Percentiles rank a stretch among this genome's conserved stretches.
Conservation (phyloP, 169 alveolate genomes). For the Hepatocystis sp. region DNA sequence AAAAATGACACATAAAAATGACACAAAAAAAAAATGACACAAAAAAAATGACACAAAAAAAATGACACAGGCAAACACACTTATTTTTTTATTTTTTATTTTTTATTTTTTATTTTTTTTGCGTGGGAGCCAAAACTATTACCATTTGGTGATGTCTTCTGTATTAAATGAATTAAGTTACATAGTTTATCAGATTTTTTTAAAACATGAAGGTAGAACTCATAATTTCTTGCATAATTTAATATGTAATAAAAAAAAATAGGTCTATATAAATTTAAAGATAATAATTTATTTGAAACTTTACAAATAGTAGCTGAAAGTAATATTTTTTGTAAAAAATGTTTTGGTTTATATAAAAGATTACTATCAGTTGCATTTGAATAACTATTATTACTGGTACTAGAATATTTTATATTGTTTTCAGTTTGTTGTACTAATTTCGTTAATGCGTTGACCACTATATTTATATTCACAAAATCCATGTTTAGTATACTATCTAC, state of each 20-base stretch:
- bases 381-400: too few species aligned
- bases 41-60: too few species aligned
- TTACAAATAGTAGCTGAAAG: conserved; percentile 65
- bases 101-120: neutral
- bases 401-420: too few species aligned
- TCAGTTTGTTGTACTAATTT: conserved; percentile 34
- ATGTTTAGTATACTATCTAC: conserved; percentile 75
- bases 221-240: conserved; percentile 37
- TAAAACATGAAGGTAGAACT: conserved; percentile 21
- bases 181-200: conserved; percentile 19
- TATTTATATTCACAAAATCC: conserved; percentile 14
- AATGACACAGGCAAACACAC: too few species aligned
- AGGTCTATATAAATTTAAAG: conserved; percentile 69
- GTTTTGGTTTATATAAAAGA: conserved; percentile 42
- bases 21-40: too few species aligned
- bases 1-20: too few species aligned
- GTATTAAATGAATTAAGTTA: conserved; percentile 8
- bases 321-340: conserved; percentile 52
- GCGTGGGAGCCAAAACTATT: neutral
- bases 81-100: too few species aligned
- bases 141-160: conserved; percentile 18
- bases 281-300: conserved; percentile 51
- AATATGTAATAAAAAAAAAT: conserved; percentile 60
- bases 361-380: too few species aligned
- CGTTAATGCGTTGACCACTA: conserved; percentile 44